These are phyloP conservation scores for Carpinus viminea DNA, from an alignment of 306 rosid genomes.

Conservation along the genomic window DNA sequence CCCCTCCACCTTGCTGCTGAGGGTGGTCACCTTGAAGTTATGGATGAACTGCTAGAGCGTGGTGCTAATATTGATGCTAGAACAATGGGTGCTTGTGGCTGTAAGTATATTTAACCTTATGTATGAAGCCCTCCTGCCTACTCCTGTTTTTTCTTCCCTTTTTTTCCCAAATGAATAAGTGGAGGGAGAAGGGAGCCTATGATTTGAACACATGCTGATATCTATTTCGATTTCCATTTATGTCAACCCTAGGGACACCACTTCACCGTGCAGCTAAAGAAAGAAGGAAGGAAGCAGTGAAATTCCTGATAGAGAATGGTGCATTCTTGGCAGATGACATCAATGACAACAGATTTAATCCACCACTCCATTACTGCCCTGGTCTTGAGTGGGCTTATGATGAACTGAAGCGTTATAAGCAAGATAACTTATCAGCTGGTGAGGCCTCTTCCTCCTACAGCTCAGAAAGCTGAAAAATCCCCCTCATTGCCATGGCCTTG, in stretches of 20 bases:
- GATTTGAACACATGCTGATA: neutral
- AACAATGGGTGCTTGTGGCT: conserved; percentile 94
- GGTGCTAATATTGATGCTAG: conserved; percentile 97
- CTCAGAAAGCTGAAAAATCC: conserved; percentile 60
- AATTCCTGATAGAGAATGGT: conserved; percentile 83
- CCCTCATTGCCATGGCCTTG: neutral
- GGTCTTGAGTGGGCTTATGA: conserved; percentile 99
- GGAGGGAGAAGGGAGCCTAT: too few species aligned
- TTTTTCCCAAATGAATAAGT: too few species aligned
- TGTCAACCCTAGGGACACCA: conserved; percentile 75
- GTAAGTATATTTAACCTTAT: conserved; percentile 44
- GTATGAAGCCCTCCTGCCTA: neutral
- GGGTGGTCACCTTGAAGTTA: conserved; percentile 88
- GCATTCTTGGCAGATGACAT: conserved; percentile 92
- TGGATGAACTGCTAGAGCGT: conserved; percentile 95
- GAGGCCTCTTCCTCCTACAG: conserved; percentile 72
- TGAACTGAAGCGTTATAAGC: conserved; percentile 75
- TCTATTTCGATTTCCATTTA: neutral
- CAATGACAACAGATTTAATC: conserved; percentile 82
- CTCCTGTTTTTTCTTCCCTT: neutral
- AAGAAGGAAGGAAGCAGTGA: conserved; percentile 82
- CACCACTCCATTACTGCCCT: conserved; percentile 90
- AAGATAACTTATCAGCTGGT: conserved; percentile 44
- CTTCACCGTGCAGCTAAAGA: conserved; percentile 95
- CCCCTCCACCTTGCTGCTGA: conserved; percentile 98